Base-by-base conservation (phyloP, 352 stramenopile genomes). In the Globisporangium sylvaticum region DNA sequence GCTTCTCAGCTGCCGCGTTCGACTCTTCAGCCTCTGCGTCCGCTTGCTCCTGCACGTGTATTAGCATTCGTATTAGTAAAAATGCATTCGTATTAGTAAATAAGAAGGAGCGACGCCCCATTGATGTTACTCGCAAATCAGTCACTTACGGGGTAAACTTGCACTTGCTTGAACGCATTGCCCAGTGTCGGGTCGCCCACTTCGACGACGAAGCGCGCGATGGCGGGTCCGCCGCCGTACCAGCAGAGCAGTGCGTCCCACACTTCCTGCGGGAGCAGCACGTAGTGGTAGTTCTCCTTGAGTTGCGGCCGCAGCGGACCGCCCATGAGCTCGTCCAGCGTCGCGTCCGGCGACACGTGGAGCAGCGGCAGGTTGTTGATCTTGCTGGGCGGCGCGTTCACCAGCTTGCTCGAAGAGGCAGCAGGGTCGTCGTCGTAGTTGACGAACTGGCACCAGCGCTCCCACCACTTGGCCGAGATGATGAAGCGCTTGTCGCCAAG, bases 401-500 rank as follows among this genome's bases (percentile, higher is more conserved):
- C 54, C 24, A 65, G 20, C 37, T 58, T 54, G 14, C 27, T 52
- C 6, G 25, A 46, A 24, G 29, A 39, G 0, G 29, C 50, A 20
- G 4, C 10, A 18, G 22, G n/a, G 18, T 81, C 68, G 18, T 75
- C 74, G n/a, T 88, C 73, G 39, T 81, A 92, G 48, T 70, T 72
- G 12, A 92, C 84, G 52, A 83, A 92, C 50, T 88, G 75, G 46
- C 79, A 81, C 87, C 87, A 94, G 57, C 82, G 78, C 66, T 94
- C 73, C 87, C 87, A 94, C 87, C 87, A 94, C 71, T 92, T 92
- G 72, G 80, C 82, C 32, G 80, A 78, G 42, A 94, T 67, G 61
- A 94, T 78, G 64, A 85, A 94, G 61, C 83, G 87, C 67, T 88
- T 91, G 62, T 94, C 87, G 24, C 80, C 87, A 20, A 91, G 72